These are phyloP conservation scores for Volvariella surrecta DNA, from an alignment of 1,284 basidiomycete genomes.

Conservation along the genomic window DNA sequence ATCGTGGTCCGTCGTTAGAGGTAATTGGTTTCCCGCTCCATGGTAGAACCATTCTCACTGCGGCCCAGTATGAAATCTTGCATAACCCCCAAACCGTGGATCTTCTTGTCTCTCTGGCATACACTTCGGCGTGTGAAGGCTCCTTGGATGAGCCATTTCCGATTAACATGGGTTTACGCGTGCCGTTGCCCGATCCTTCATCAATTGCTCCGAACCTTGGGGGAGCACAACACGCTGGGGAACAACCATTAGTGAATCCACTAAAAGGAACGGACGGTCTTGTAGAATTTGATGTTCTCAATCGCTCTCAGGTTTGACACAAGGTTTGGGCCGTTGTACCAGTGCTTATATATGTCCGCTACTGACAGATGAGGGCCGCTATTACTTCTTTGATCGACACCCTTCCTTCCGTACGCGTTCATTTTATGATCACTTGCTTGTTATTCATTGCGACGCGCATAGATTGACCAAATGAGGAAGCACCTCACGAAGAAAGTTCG, in stretches of 20 bases:
- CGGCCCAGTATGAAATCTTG: conserved; percentile 48
- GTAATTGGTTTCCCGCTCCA: conserved; percentile 19
- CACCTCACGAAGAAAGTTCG: conserved; percentile 40
- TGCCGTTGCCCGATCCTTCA: conserved; percentile 23
- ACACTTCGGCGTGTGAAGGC: conserved; percentile 39
- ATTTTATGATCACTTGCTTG: not conserved
- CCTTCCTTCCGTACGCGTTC: conserved; percentile 35
- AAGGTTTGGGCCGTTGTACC: too few species aligned
- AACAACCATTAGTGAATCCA: conserved; percentile 5
- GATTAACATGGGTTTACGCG: conserved; percentile 46
- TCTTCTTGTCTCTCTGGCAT: conserved; percentile 52
- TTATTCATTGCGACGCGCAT: not conserved
- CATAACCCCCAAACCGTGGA: conserved; percentile 51
- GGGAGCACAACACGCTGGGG: not conserved
- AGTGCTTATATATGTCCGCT: too few species aligned
- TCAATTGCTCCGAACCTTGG: too few species aligned
- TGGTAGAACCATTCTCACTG: conserved; percentile 1
- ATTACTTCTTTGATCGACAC: conserved; percentile 35
- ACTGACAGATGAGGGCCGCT: conserved; percentile 33
- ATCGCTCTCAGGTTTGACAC: too few species aligned
- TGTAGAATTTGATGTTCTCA: conserved; percentile 41
- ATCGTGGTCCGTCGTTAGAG: conserved; percentile 55
- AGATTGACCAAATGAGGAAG: conserved; percentile 48
- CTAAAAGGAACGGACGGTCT: conserved; percentile 25
- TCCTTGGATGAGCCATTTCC: conserved; percentile 48